Conservation (phyloP, 768 basidiomycete genomes). For the Mrakia blollopis region DNA sequence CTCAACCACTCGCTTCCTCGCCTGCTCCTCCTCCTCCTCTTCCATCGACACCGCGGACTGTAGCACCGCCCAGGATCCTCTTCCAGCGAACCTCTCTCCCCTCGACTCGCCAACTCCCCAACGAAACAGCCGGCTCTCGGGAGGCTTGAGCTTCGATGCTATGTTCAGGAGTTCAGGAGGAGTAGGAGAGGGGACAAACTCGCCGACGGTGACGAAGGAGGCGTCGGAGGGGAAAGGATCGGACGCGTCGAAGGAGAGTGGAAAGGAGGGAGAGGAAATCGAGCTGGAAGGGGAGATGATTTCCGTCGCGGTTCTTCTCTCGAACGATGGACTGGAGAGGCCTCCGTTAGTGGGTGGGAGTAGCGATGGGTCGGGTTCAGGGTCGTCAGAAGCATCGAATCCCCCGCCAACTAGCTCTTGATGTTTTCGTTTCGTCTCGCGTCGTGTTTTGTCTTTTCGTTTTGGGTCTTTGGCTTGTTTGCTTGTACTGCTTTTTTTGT, state of each 20-base stretch:
- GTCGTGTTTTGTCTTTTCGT: neutral
- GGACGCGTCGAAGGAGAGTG: neutral
- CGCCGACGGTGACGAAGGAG: neutral
- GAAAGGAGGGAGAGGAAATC: neutral
- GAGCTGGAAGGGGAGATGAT: neutral
- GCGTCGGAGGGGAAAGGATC: neutral
- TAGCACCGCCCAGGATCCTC: neutral
- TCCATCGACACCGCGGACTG: neutral
- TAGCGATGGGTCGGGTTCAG: too few relatives aligned
- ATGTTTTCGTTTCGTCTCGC: neutral
- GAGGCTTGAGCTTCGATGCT: neutral
- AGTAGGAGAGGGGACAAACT: too few relatives aligned
- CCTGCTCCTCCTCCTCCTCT: neutral
- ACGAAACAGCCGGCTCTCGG: too few relatives aligned
- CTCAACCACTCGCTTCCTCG: neutral
- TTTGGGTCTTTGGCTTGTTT: neutral
- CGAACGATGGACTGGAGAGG: too few relatives aligned
- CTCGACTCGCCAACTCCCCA: too few relatives aligned
- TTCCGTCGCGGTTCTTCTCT: neutral
- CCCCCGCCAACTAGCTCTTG: neutral
- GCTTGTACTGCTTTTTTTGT: neutral
- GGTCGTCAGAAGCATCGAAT: neutral
- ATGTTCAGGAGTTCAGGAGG: neutral
- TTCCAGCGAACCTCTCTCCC: too few relatives aligned
- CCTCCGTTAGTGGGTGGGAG: too few relatives aligned